Percentiles rank a stretch among this genome's conserved stretches.
These are phyloP conservation scores for Stephanodiscus minutulus DNA, from an alignment of 108 stramenopile species.

Conservation along the genomic window DNA sequence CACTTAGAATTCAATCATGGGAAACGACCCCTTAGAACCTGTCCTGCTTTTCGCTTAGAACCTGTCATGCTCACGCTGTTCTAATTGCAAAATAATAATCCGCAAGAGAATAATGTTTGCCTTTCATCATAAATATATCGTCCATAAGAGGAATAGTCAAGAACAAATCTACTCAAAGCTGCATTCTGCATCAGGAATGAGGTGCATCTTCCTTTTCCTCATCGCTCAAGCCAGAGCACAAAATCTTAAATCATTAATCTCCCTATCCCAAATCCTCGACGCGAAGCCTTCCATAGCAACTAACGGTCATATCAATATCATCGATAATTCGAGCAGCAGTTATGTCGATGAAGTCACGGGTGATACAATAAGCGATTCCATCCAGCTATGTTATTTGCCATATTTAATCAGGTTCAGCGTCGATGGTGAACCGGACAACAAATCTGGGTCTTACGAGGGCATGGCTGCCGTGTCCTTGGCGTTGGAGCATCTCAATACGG, in stretches of 20 bases:
- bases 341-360: background rate
- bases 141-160: too few relatives aligned
- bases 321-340: background rate
- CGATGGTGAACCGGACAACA: slow-evolving; percentile 1
- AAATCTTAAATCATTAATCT: background rate
- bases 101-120: too few relatives aligned
- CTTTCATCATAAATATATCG: too few relatives aligned
- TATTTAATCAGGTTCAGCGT: background rate
- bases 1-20: too few relatives aligned
- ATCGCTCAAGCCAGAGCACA: background rate
- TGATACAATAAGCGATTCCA: background rate
- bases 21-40: too few relatives aligned
- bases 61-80: too few relatives aligned
- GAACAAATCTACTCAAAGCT: too few relatives aligned
- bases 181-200: background rate
- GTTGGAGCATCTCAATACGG: slow-evolving; percentile 54
- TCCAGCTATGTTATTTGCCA: background rate
- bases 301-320: slow-evolving; percentile 2
- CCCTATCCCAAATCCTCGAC: background rate
- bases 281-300: background rate
- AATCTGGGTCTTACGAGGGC: background rate
- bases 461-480: slow-evolving; percentile 27
- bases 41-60: too few relatives aligned
- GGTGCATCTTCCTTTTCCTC: background rate
- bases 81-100: too few relatives aligned